phyloP scores from a whole-genome alignment of 768 basidiomycete genomes.

The Boletus reticuloceps region DNA sequence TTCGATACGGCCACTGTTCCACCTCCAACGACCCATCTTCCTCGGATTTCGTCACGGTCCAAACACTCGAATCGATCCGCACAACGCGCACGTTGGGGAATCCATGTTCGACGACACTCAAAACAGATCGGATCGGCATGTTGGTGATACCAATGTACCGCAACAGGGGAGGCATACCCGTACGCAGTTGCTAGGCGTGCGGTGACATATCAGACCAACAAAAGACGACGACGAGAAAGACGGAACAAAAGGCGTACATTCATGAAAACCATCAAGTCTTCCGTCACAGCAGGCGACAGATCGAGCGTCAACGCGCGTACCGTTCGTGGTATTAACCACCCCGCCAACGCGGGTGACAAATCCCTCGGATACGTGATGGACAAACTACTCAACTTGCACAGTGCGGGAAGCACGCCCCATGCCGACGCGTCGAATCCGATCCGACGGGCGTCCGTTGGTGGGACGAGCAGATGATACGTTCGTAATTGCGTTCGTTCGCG shows the following conservation, averaged over 20 bases:
- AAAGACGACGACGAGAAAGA: not conserved
- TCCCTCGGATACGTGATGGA: constrained; percentile 64
- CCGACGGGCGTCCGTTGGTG: constrained; percentile 42
- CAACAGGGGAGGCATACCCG: constrained; percentile 52
- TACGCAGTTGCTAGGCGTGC: constrained; percentile 51
- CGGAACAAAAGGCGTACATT: constrained; percentile 28
- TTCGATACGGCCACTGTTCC: constrained; percentile 55
- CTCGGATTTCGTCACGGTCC: constrained; percentile 41
- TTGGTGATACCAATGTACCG: constrained; percentile 58
- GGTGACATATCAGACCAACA: not conserved
- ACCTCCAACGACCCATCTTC: constrained; percentile 39
- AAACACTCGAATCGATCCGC: constrained; percentile 52
- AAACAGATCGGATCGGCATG: constrained; percentile 38
- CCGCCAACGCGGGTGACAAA: constrained; percentile 58
- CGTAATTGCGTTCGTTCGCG: constrained; percentile 50
- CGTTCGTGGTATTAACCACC: constrained; percentile 62
- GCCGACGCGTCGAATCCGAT: constrained; percentile 68
- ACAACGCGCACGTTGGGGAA: constrained; percentile 62
- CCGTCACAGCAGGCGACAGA: constrained; percentile 30
- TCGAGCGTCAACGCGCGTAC: constrained; percentile 50
- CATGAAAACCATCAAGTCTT: constrained; percentile 43
- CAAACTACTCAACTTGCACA: constrained; percentile 50
- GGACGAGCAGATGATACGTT: constrained; percentile 51
- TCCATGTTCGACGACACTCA: constrained; percentile 51
- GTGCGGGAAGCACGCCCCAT: constrained; percentile 67